These are phyloP conservation scores for Tuber microsphaerosporum DNA, from an alignment of 495 filamentous ascomycete genomes.

Conservation along the genomic window DNA sequence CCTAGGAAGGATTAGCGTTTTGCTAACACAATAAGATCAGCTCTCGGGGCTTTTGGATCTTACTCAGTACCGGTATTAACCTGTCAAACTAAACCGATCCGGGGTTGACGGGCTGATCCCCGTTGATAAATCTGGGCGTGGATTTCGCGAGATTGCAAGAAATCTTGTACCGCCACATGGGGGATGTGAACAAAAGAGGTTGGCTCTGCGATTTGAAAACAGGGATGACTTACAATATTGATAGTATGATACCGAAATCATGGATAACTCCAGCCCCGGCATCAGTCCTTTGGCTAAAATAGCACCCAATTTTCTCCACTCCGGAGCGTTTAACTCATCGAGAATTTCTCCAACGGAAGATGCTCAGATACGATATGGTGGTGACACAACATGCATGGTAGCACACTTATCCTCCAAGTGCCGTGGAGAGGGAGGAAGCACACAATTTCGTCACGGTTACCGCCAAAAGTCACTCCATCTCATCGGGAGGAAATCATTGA, in stretches of 20 bases:
- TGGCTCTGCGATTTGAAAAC: background rate
- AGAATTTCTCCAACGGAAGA: background rate
- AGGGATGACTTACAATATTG: background rate
- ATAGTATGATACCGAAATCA: background rate
- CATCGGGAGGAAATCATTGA: too few relatives aligned
- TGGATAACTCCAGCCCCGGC: background rate
- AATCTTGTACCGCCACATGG: background rate
- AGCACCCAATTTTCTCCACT: background rate
- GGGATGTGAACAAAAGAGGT: background rate
- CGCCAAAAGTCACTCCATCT: background rate
- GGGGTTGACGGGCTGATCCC: too few relatives aligned
- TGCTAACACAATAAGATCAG: too few relatives aligned
- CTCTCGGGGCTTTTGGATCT: too few relatives aligned
- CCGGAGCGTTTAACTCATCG: background rate
- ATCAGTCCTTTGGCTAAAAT: background rate
- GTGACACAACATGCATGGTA: background rate
- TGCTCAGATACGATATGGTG: background rate
- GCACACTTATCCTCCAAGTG: background rate
- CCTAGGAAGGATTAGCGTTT: too few relatives aligned
- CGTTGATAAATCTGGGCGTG: too few relatives aligned
- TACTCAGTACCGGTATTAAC: too few relatives aligned
- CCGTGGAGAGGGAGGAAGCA: background rate
- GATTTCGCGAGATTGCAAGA: too few relatives aligned
- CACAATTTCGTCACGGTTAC: background rate
- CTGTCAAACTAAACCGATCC: too few relatives aligned